Conservation (phyloP, 371 early-diverging fungal species). For the Circinella minor region DNA sequence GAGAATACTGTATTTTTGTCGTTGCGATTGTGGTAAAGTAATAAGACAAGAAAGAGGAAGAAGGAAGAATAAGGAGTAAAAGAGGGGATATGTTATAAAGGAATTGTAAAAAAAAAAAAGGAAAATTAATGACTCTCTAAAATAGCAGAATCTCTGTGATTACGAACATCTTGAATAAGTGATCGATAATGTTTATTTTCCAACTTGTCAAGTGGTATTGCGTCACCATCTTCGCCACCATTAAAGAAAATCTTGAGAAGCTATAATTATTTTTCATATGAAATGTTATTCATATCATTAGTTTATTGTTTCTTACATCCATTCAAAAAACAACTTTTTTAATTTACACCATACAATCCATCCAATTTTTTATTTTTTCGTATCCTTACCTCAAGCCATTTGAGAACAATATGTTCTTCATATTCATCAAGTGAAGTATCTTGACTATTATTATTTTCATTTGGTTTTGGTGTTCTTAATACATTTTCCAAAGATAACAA, state of each 20-base stretch:
- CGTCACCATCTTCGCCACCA: slow-evolving; percentile 87
- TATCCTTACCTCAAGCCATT: slow-evolving; percentile 63
- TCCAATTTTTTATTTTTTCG: neutral
- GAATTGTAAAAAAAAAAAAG: neutral
- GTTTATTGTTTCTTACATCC: too few species aligned
- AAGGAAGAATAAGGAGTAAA: too few species aligned
- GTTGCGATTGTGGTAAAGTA: too few species aligned
- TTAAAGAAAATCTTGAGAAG: slow-evolving; percentile 86
- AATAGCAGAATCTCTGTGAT: slow-evolving; percentile 14
- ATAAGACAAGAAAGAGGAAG: neutral
- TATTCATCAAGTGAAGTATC: slow-evolving; percentile 70
- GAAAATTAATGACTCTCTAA: slow-evolving; percentile 4
- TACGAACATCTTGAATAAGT: slow-evolving; percentile 31
- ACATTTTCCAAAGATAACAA: slow-evolving; percentile 74
- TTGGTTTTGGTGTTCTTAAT: slow-evolving; percentile 81
- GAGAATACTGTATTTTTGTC: too few species aligned
- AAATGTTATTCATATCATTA: neutral
- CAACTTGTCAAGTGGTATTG: slow-evolving; percentile 72
- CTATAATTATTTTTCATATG: slow-evolving; percentile 33
- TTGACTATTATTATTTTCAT: slow-evolving; percentile 54
- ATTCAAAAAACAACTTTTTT: too few species aligned
- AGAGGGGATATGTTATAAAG: neutral
- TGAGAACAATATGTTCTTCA: slow-evolving; percentile 77
- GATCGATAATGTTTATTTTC: slow-evolving; percentile 80
- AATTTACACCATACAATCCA: too few species aligned